Conservation (phyloP, 2,329 filamentous ascomycete species). For the Acrodontium crateriforme region DNA sequence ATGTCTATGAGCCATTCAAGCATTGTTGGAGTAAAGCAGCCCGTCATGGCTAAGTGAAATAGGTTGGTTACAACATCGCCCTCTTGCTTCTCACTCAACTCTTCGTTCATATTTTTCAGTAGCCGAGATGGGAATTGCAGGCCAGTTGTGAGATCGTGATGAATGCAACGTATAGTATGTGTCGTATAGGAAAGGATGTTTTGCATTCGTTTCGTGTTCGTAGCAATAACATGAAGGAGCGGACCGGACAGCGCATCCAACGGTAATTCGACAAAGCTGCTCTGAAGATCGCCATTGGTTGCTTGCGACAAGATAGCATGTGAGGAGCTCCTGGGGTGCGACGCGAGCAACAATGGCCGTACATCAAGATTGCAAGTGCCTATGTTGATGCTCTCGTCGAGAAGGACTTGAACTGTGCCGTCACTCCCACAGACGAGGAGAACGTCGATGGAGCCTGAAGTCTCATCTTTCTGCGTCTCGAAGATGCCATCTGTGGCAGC, state of each 20-base stretch:
- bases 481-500: constrained; percentile 14
- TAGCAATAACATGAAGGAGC: constrained; percentile 70
- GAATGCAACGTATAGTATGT: constrained; percentile 66
- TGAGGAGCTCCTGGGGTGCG: constrained; percentile 60
- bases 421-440: constrained; percentile 11
- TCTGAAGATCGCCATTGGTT: constrained; percentile 4
- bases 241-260: constrained; percentile 25
- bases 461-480: constrained; percentile 6
- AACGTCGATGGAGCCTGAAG: constrained; percentile 8
- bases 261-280: constrained; percentile 13
- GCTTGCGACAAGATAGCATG: constrained; percentile 48
- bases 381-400: constrained; percentile 19
- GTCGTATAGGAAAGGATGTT: constrained; percentile 75
- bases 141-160: constrained; percentile 69
- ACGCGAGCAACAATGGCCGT: constrained; percentile 41
- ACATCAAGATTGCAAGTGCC: constrained; percentile 10
- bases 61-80: constrained; percentile 61
- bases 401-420: constrained; percentile 12
- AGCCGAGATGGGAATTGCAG: constrained; percentile 53
- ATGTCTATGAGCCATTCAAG: constrained; percentile 59
- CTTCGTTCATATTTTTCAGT: constrained; percentile 46
- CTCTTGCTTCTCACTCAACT: constrained; percentile 48
- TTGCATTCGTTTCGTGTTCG: constrained; percentile 71
- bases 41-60: constrained; percentile 74
- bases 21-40: constrained; percentile 60